Evolutionary conservation across 73 alveolate species (phyloP).

Genomic region (Paramecium biaurelia): DNA sequence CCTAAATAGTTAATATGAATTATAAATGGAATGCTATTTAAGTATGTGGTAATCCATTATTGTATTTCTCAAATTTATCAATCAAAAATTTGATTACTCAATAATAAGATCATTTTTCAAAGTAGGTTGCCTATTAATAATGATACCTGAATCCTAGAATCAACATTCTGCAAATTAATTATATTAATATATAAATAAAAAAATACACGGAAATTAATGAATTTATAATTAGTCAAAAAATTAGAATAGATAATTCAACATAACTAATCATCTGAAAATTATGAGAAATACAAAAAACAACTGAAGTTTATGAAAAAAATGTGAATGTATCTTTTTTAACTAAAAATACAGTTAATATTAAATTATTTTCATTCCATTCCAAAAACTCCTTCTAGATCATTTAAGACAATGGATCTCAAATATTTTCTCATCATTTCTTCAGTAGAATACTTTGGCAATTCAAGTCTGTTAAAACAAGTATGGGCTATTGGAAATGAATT

Average conservation of each 20-base stretch:
- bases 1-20: not conserved
- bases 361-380: conserved; percentile 53
- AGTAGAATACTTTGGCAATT: conserved; percentile 78
- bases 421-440: conserved; percentile 50
- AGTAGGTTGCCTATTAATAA: not conserved
- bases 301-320: not conserved
- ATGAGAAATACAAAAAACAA: not conserved
- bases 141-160: too few relatives aligned
- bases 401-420: conserved; percentile 25
- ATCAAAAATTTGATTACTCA: not conserved
- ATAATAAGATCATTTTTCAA: not conserved
- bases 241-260: not conserved
- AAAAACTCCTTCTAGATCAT: conserved; percentile 63
- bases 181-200: not conserved
- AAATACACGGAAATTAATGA: not conserved
- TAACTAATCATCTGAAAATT: not conserved
- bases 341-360: not conserved
- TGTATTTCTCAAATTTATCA: not conserved
- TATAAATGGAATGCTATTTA: not conserved
- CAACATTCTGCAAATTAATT: not conserved
- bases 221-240: not conserved
- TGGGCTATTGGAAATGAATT: conserved; percentile 92
- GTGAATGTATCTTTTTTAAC: not conserved
- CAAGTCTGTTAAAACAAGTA: conserved; percentile 94
- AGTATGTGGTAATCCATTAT: not conserved